Base-by-base conservation (phyloP, 2,329 filamentous ascomycete species). In the Herpotrichia juniperi region DNA sequence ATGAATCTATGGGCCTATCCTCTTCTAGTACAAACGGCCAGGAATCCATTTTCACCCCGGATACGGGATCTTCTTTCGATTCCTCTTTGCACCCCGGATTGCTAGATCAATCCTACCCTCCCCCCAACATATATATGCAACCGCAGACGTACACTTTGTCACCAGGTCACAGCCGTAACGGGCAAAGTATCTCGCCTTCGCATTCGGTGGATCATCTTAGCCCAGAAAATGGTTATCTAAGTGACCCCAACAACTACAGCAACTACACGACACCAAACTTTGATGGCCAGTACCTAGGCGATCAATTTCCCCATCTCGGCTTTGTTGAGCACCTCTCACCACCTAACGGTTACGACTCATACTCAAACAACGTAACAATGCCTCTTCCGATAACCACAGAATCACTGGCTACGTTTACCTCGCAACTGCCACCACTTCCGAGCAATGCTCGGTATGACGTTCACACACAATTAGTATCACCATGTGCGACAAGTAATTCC, bases 121-220 rank as follows among this genome's bases (percentile, higher is more conserved):
- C 63, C 31, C 54, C 61, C 34, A 63, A 68, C 56, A 32, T 34
- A 14, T 68, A 66, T 48, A 57, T 58, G 45, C 67, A 66, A 37
- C 37, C 66, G 34, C 50, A 57, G 19, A 67, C 58, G 42, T 67
- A 70, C 54, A 56, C 51, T 49, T 59, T 73, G 8, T 70, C 69
- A 3, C 67, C 69, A 34, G 58, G 51, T 37, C 66, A 68, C 49
- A 67, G 60, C 53, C 62, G 60, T 43, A 63, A 63, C 49, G 67
- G 64, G 26, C 64, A 68, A 32, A 69, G 62, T 45, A 58, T 69
- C 30, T 76, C 73, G 7, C 72, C 73, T 21, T 70, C 70, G 24
- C 67, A 69, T 48, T 74, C 72, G n/a, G 62, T 68, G 49, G 73
- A 74, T 30, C 66, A 74, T 39, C 56, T 74, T 28, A 75, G 72